phyloP scores from a whole-genome alignment of 257 asterid genomes.

The Nicotiana tomentosiformis region DNA sequence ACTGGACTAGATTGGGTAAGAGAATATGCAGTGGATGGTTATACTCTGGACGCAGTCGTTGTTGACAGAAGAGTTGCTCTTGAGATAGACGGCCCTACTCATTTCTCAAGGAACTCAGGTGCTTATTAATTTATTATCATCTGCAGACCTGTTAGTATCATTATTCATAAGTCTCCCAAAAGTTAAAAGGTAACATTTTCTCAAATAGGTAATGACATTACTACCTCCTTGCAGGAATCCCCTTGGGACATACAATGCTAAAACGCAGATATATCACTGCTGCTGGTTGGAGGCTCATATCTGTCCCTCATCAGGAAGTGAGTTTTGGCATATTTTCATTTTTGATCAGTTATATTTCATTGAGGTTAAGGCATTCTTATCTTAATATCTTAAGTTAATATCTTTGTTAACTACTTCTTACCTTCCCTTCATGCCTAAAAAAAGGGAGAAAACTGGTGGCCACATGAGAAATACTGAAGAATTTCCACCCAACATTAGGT shows the following conservation, averaged over 20 bases:
- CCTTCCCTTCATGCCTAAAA: not conserved
- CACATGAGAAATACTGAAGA: not conserved
- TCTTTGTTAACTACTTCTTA: not conserved
- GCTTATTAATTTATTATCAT: not conserved
- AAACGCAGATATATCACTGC: slow-evolving; percentile 77
- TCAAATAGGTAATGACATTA: not conserved
- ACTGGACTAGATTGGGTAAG: slow-evolving; percentile 89
- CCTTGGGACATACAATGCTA: slow-evolving; percentile 82
- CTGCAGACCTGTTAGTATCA: not conserved
- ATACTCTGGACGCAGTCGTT: slow-evolving; percentile 81
- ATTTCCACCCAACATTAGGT: slow-evolving; percentile 1
- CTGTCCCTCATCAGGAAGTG: slow-evolving; percentile 71
- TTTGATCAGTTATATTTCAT: not conserved
- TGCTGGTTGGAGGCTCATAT: slow-evolving; percentile 82
- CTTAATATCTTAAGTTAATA: not conserved
- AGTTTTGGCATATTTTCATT: slow-evolving; percentile 20
- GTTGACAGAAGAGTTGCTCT: slow-evolving; percentile 71
- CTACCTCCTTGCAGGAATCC: slow-evolving; percentile 44
- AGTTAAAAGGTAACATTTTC: not conserved
- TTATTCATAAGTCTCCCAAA: not conserved
- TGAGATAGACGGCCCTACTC: slow-evolving; percentile 95
- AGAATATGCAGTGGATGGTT: slow-evolving; percentile 68
- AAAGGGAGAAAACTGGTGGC: not conserved
- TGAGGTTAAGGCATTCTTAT: not conserved
- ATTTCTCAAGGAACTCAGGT: slow-evolving; percentile 93